Evolutionary conservation across 2,329 filamentous ascomycete genomes (phyloP), one percentile per base, ranked within the genome.

Genomic region (Juglanconis oblonga): DNA sequence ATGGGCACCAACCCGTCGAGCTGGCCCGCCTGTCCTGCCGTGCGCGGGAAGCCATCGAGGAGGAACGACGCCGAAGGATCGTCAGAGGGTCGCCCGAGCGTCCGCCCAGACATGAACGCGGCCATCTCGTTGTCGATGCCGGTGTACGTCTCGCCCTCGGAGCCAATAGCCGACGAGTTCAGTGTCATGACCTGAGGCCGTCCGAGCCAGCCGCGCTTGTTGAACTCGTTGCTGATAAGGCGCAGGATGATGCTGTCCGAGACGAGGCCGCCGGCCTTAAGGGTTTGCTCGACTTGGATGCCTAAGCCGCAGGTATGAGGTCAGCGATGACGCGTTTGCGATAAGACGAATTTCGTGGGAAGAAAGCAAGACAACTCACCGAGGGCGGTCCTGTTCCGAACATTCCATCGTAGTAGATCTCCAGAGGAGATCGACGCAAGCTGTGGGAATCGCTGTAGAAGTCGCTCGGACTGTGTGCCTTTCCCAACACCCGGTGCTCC

Each of bases 401-500:
- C 94, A 88, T 98, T 96, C 72, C 92, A 87, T 64, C 95, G 88
- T 61, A 99, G 79, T 14, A 99, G 80, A 74, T 99, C 94, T 63
- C 95, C 95, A 4, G 95, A 97, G 76, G 92, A 96, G 74, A 99
- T 94, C 17, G 92, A 88, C 56, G 91, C 89, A 51, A 99, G 81
- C 71, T 97, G 90, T 3, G 93, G 91, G 72, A 95, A 99, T 66
- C 90, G 87, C 67, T 87, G 81, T 67, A 98, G 87, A 64, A 99
- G 81, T 63, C 95, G 87, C 74, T 96, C 91, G 55, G 91, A 92
- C 79, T 99, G 95, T 3, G 95, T 99, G 64, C 94, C 95, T 76
- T 99, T 99, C 64, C 95, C 95, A 59, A 97, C 95, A 61, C 93
- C 93, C n/a, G 95, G 95, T 55, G 94, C 93, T 68, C 95, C 95